phyloP scores from a whole-genome alignment of 2,329 filamentous ascomycete species.

The Trichoderma atroviride region DNA sequence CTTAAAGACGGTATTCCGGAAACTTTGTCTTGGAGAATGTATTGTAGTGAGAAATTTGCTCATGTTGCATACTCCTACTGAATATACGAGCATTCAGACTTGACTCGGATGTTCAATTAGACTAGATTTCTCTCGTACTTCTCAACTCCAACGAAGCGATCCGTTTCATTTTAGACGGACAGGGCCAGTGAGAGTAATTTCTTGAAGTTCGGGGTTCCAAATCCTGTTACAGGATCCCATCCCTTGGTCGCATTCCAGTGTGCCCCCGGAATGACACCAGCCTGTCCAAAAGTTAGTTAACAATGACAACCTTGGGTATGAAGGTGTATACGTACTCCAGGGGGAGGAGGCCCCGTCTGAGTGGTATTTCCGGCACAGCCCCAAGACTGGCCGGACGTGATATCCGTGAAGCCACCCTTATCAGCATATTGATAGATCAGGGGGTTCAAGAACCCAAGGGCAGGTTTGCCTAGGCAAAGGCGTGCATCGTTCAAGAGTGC shows the following conservation, averaged over 20 bases:
- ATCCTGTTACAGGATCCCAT: conserved; percentile 32
- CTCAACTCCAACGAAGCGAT: too few species aligned
- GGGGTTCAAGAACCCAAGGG: conserved; percentile 55
- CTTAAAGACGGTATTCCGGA: too few species aligned
- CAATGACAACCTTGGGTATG: neutral
- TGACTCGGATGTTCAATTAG: too few species aligned
- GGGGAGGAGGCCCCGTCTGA: neutral
- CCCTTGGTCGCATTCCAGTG: conserved; percentile 33
- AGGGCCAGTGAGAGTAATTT: conserved; percentile 30
- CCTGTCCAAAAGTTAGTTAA: conserved; percentile 28
- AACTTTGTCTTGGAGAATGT: too few species aligned
- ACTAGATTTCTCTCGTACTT: too few species aligned
- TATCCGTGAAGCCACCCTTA: conserved; percentile 31
- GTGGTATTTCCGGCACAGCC: conserved; percentile 41
- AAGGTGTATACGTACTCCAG: neutral
- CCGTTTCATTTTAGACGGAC: neutral
- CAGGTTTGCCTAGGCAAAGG: conserved; percentile 45
- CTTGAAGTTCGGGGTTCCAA: conserved; percentile 30
- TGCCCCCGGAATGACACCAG: conserved; percentile 38
- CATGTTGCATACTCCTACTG: too few species aligned
- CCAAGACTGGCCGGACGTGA: conserved; percentile 42
- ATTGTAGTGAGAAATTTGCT: too few species aligned
- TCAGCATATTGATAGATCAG: conserved; percentile 41
- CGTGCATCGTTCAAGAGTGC: conserved; percentile 53
- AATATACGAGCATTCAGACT: too few species aligned